phyloP scores from a whole-genome alignment of 192 early-diverging fungal species.

The Gamsiella multidivaricata region DNA sequence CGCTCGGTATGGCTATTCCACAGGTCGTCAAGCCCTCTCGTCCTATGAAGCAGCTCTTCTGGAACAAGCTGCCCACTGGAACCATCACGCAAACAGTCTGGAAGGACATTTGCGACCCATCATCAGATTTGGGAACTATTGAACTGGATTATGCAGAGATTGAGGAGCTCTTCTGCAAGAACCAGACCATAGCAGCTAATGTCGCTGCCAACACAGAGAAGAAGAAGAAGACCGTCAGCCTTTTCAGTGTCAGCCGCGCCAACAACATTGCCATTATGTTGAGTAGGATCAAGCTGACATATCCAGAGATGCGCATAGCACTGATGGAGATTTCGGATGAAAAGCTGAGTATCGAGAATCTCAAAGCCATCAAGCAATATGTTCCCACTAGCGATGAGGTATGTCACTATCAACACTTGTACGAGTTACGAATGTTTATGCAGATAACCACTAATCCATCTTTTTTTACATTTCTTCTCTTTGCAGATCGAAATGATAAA shows the following conservation, averaged over 20 bases:
- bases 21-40: slow-evolving; percentile 44
- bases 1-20: slow-evolving; percentile 36
- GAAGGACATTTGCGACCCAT: slow-evolving; percentile 59
- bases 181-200: slow-evolving; percentile 11
- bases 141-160: slow-evolving; percentile 60
- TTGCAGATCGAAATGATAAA: slow-evolving; percentile 60
- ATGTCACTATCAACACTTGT: neutral
- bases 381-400: slow-evolving; percentile 66
- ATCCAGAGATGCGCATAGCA: slow-evolving; percentile 64
- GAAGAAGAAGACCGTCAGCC: slow-evolving; percentile 51
- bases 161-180: slow-evolving; percentile 62
- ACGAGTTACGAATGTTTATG: neutral
- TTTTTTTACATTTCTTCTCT: neutral
- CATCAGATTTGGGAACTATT: slow-evolving; percentile 29
- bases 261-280: slow-evolving; percentile 74
- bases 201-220: slow-evolving; percentile 36
- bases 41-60: slow-evolving; percentile 66
- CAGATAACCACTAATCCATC: no score
- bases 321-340: slow-evolving; percentile 67
- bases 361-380: slow-evolving; percentile 65
- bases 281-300: slow-evolving; percentile 59
- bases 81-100: slow-evolving; percentile 62
- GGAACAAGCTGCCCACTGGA: slow-evolving; percentile 63
- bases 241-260: slow-evolving; percentile 64
- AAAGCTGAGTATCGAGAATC: slow-evolving; percentile 61